phyloP scores from a whole-genome alignment of 2,329 filamentous ascomycete species.

The Plectosphaerella sp. region DNA sequence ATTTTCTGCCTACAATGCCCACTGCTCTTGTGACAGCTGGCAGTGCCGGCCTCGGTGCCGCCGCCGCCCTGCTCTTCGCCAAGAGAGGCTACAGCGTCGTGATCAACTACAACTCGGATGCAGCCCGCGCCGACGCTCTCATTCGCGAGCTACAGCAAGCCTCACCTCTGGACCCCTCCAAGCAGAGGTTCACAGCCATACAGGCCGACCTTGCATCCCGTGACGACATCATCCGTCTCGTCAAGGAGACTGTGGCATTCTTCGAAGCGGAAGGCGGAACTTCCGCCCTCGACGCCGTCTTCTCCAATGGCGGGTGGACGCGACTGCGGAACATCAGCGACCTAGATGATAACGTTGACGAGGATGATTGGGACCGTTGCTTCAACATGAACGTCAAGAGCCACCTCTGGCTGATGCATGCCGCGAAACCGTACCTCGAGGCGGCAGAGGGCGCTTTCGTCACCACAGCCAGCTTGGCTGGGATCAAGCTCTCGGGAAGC shows the following conservation, averaged over 20 bases:
- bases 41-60: slow-evolving; percentile 56
- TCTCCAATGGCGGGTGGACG: slow-evolving; percentile 68
- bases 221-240: slow-evolving; percentile 52
- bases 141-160: slow-evolving; percentile 41
- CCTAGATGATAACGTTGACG: slow-evolving; percentile 42
- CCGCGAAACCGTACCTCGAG: slow-evolving; percentile 37
- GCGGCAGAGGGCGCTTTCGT: slow-evolving; percentile 53
- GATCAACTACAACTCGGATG: slow-evolving; percentile 60
- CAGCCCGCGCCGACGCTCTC: slow-evolving; percentile 48
- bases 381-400: slow-evolving; percentile 46
- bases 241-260: slow-evolving; percentile 53
- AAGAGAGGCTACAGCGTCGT: slow-evolving; percentile 58
- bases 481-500: slow-evolving; percentile 59
- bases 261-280: slow-evolving; percentile 10
- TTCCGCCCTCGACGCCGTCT: slow-evolving; percentile 60
- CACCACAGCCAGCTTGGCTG: slow-evolving; percentile 60
- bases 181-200: slow-evolving; percentile 42
- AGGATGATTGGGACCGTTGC: slow-evolving; percentile 43
- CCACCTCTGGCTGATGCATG: slow-evolving; percentile 43
- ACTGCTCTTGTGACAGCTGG: slow-evolving; percentile 29
- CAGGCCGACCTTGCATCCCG: slow-evolving; percentile 63
- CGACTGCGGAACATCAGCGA: slow-evolving; percentile 36
- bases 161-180: slow-evolving; percentile 17
- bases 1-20: not conserved
- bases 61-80: slow-evolving; percentile 57